Evolutionary conservation across 179 eudicot genomes (phyloP).

Genomic region (Beta corolliflora): DNA sequence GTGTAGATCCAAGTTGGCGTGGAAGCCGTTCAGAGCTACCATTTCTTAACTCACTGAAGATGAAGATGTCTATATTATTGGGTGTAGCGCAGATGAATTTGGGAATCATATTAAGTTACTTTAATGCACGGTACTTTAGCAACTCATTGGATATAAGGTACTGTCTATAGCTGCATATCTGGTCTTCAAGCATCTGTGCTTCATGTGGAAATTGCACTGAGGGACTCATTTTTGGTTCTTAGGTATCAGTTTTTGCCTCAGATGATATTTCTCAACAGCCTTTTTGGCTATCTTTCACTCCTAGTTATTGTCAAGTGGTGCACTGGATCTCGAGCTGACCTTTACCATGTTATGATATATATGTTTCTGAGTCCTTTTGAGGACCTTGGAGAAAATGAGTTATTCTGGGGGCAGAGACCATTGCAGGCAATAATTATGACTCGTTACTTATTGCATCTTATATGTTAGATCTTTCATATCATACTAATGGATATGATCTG

Average conservation of each 20-base stretch:
- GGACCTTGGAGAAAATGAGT: constrained; percentile 87
- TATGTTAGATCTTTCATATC: not conserved
- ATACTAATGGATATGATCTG: constrained; percentile 24
- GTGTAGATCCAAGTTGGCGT: constrained; percentile 99
- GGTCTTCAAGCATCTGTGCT: constrained; percentile 7
- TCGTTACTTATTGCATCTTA: constrained; percentile 16
- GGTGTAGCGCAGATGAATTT: constrained; percentile 93
- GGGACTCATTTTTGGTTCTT: constrained; percentile 29
- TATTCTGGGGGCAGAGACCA: constrained; percentile 93
- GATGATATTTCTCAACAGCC: constrained; percentile 94
- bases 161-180: constrained; percentile 26
- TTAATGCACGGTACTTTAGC: constrained; percentile 79
- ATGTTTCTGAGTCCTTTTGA: constrained; percentile 98
- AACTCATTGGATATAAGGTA: constrained; percentile 85
- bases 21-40: constrained; percentile 99
- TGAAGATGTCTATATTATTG: constrained; percentile 97
- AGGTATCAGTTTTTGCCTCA: constrained; percentile 98
- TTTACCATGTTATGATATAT: constrained; percentile 97
- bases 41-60: constrained; percentile 88
- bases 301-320: constrained; percentile 91
- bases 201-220: constrained; percentile 2
- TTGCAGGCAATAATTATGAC: constrained; percentile 64
- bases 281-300: constrained; percentile 96
- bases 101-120: constrained; percentile 89
- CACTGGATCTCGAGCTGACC: constrained; percentile 95